phyloP scores from a whole-genome alignment of 371 early-diverging fungal genomes.

The Actinomortierella ambigua region DNA sequence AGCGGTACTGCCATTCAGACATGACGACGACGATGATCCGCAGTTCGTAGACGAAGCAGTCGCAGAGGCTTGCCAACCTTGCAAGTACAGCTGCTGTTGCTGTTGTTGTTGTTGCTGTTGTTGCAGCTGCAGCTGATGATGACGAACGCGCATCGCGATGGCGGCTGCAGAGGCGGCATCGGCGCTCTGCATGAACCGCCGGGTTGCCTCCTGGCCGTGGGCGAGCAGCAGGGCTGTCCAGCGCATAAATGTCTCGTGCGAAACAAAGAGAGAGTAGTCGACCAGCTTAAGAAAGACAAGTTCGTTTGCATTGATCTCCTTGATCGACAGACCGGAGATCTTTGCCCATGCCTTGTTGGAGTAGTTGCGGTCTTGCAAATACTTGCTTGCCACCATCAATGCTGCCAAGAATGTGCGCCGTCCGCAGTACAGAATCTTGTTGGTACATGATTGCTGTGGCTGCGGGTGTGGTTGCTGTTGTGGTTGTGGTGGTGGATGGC shows the following conservation, averaged over 20 bases:
- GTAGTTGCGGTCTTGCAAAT: constrained; percentile 74
- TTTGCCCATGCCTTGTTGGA: constrained; percentile 81
- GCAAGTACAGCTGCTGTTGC: background rate
- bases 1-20: too few relatives aligned
- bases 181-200: constrained; percentile 29
- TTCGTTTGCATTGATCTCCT: constrained; percentile 71
- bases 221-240: constrained; percentile 65
- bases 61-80: too few relatives aligned
- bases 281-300: constrained; percentile 69
- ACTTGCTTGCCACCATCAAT: constrained; percentile 74
- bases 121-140: background rate
- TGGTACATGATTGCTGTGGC: constrained; percentile 4
- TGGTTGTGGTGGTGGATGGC: constrained; percentile 6
- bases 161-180: constrained; percentile 17
- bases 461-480: background rate
- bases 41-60: too few relatives aligned
- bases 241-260: constrained; percentile 62
- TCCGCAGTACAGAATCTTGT: constrained; percentile 62
- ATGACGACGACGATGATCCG: too few relatives aligned
- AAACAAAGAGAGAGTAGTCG: constrained; percentile 71
- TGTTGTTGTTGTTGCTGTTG: background rate
- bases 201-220: constrained; percentile 50
- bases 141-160: background rate
- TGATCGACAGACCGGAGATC: constrained; percentile 66
- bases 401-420: constrained; percentile 76